Percentiles rank a stretch among this genome's conserved stretches.
These are phyloP conservation scores for Candida smagusa DNA, from an alignment of 1,139 yeast genomes.

Conservation along the genomic window DNA sequence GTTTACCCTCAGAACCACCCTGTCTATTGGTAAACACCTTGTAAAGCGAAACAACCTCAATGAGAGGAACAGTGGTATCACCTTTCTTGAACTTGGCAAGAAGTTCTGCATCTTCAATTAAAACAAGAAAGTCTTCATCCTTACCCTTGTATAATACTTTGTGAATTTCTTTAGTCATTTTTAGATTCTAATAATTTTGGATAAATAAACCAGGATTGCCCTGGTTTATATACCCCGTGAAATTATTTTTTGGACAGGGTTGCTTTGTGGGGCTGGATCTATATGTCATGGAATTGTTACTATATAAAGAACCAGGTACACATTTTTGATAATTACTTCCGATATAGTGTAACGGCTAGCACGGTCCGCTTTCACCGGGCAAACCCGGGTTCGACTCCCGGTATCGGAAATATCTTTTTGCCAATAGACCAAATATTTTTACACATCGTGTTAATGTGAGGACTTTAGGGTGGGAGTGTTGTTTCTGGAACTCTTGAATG, in stretches of 20 bases:
- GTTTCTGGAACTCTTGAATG: too few species aligned
- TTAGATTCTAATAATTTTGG: neutral
- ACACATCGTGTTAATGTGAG: too few species aligned
- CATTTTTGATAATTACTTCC: constrained; percentile 27
- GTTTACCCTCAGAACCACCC: constrained; percentile 70
- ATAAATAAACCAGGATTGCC: too few species aligned
- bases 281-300: too few species aligned
- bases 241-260: too few species aligned
- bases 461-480: too few species aligned
- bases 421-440: too few species aligned
- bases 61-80: constrained; percentile 54
- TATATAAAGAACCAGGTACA: too few species aligned
- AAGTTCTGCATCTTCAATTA: constrained; percentile 53
- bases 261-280: too few species aligned
- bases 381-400: constrained; percentile 84
- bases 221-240: too few species aligned
- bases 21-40: constrained; percentile 58
- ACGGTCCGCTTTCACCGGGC: constrained; percentile 84
- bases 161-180: constrained; percentile 12
- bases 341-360: constrained; percentile 82
- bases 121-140: constrained; percentile 60
- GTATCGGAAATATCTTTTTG: constrained; percentile 48
- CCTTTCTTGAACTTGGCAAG: constrained; percentile 50
- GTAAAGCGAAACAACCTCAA: constrained; percentile 63
- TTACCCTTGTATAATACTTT: constrained; percentile 66